phyloP scores from a whole-genome alignment of 75 land plant species.

The Adiantum capillusveneris region DNA sequence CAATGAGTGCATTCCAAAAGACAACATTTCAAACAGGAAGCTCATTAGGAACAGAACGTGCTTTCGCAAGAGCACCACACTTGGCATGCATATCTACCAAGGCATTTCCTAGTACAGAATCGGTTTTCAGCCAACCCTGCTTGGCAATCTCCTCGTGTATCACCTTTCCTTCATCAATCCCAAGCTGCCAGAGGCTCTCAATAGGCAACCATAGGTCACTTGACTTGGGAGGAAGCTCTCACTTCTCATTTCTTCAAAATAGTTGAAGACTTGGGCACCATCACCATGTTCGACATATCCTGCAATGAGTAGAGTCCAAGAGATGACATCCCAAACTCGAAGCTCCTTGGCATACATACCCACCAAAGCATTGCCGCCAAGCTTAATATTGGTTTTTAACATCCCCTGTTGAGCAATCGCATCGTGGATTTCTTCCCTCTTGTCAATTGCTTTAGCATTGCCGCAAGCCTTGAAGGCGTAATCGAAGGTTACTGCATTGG shows the following conservation, averaged over 20 bases:
- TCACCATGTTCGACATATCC: conserved; percentile 28
- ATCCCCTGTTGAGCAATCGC: conserved; percentile 15
- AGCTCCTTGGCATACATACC: conserved; percentile 42
- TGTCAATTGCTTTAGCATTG: conserved; percentile 14
- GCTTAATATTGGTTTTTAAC: conserved; percentile 30
- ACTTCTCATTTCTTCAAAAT: conserved; percentile 26
- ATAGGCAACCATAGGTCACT: conserved; percentile 39
- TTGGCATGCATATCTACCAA: conserved; percentile 3
- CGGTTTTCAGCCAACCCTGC: background rate
- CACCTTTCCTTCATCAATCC: conserved; percentile 28
- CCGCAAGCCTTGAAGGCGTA: conserved; percentile 32
- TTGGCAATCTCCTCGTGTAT: conserved; percentile 17
- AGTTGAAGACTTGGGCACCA: conserved; percentile 10
- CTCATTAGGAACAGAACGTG: background rate
- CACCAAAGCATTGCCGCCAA: conserved; percentile 28
- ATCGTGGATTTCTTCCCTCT: conserved; percentile 45
- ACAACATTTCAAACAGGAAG: background rate
- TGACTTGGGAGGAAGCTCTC: conserved; percentile 24
- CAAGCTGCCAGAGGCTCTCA: conserved; percentile 29
- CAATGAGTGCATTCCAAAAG: conserved; percentile 8
- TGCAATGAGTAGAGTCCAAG: conserved; percentile 47
- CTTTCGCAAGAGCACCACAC: conserved; percentile 7
- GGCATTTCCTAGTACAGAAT: background rate
- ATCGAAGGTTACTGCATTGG: conserved; percentile 32
- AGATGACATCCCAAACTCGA: conserved; percentile 19